Evolutionary conservation across 2,329 filamentous ascomycete genomes (phyloP), one percentile per base, ranked within the genome.

Genomic region (Lasiodiplodia citricola): DNA sequence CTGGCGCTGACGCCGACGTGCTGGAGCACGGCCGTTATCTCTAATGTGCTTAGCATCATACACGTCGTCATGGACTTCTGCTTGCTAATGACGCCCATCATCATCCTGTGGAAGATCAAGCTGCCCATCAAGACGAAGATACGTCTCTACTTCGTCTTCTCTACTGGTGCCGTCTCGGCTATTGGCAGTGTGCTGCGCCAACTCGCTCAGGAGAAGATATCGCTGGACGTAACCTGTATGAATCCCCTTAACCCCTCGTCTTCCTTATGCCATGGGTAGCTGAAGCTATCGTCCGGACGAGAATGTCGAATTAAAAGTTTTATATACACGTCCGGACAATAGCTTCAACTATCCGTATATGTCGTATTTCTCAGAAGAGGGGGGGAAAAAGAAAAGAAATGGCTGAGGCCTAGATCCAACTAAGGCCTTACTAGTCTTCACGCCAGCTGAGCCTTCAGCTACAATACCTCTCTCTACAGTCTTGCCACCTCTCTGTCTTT

Each of bases 61-160:
- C 79, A 81, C 66, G 75, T 79, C 14, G 71, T 75, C 14, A 76
- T 80, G 70, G 79, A 79, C 50, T 75, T 79, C 68, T 71, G 71
- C 10, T 70, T 81, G 1, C 71, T 81, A n/a, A 52, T 72, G 2
- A 75, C 77, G 0, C 79, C 79, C 2, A 68, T 80, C 7, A 74
- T 79, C n/a, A 75, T 81, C 1, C 68, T 81, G 5, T 80, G 75
- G 76, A 75, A 75, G 41, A 74, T 80, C 2, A 70, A 71, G 14
- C 79, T 81, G 73, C 70, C 73, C 1, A 71, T 66, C 31, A 64
- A 63, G 7, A 79, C 75, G 38, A 80, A 79, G 62, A 44, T 72
- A 14, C 72, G 78, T 7, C 70, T 81, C 2, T 77, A 75, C 57
- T 38, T 75, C 23, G 73, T 80, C 38, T 81, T 80, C 73, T 72